These are phyloP conservation scores for Liquidambar formosana DNA, from an alignment of 164 flowering plant genomes.

Conservation along the genomic window DNA sequence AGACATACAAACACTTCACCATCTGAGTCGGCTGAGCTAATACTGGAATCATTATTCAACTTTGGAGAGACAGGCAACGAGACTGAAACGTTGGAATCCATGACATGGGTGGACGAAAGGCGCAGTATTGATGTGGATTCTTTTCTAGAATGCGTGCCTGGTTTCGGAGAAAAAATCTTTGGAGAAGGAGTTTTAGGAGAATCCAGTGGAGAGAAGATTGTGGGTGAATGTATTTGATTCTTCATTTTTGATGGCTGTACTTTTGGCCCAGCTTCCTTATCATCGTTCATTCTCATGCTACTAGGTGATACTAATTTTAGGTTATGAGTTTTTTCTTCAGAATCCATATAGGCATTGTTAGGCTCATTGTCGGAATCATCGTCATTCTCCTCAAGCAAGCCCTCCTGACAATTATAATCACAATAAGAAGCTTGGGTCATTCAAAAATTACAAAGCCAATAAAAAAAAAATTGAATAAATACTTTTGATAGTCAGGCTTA, in stretches of 20 bases:
- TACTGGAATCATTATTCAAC: conserved; percentile 28
- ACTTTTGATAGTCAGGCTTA: background rate
- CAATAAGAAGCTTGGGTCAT: conserved; percentile 6
- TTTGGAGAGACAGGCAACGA: conserved; percentile 49
- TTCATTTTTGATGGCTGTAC: conserved; percentile 10
- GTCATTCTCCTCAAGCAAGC: conserved; percentile 36
- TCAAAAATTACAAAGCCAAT: background rate
- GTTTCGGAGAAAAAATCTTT: conserved; percentile 43
- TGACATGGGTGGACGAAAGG: conserved; percentile 41
- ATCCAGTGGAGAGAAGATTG: conserved; percentile 34
- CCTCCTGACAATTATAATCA: conserved; percentile 28
- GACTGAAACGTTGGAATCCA: conserved; percentile 21
- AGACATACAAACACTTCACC: conserved; percentile 43
- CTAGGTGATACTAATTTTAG: conserved; percentile 14
- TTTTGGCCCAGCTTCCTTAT: conserved; percentile 20
- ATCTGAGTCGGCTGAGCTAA: conserved; percentile 45
- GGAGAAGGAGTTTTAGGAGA: conserved; percentile 47
- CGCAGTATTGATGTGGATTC: conserved; percentile 42
- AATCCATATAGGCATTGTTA: conserved; percentile 23
- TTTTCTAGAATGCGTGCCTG: conserved; percentile 17
- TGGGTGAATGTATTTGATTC: conserved; percentile 32
- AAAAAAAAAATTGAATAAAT: background rate
- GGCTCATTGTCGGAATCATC: conserved; percentile 34
- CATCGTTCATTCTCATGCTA: conserved; percentile 18
- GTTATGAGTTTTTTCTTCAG: conserved; percentile 20